Conservation (phyloP, 2,329 filamentous ascomycete genomes). For the Apiospora koreana region DNA sequence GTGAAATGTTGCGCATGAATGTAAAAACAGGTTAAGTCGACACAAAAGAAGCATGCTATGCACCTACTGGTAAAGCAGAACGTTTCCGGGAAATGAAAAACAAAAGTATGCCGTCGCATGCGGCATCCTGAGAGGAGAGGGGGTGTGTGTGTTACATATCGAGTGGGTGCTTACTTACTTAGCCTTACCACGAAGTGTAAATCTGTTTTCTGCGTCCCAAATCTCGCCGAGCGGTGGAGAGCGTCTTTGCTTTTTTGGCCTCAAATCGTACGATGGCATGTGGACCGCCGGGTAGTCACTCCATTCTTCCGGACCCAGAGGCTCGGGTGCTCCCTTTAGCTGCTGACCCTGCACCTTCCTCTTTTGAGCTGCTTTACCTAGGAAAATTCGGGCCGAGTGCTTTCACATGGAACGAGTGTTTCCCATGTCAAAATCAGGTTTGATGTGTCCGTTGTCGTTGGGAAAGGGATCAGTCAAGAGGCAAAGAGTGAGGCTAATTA, state of each 20-base stretch:
- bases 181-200: neutral
- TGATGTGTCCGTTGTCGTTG: too few species aligned
- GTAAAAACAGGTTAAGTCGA: neutral
- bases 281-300: neutral
- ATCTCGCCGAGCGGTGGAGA: neutral
- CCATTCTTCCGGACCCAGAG: neutral
- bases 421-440: neutral
- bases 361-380: neutral
- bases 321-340: neutral
- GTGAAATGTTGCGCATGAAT: neutral
- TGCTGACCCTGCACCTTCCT: neutral
- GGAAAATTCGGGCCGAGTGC: neutral
- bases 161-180: neutral
- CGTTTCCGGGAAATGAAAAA: neutral
- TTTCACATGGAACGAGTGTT: neutral
- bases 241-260: neutral
- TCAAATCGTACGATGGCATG: neutral
- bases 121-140: neutral
- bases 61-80: neutral
- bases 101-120: too few species aligned
- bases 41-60: neutral
- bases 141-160: neutral
- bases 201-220: neutral
- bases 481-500: too few species aligned
- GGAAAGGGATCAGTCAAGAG: too few species aligned